phyloP scores from a whole-genome alignment of 805 yeast genomes.

The Starmerella floris region DNA sequence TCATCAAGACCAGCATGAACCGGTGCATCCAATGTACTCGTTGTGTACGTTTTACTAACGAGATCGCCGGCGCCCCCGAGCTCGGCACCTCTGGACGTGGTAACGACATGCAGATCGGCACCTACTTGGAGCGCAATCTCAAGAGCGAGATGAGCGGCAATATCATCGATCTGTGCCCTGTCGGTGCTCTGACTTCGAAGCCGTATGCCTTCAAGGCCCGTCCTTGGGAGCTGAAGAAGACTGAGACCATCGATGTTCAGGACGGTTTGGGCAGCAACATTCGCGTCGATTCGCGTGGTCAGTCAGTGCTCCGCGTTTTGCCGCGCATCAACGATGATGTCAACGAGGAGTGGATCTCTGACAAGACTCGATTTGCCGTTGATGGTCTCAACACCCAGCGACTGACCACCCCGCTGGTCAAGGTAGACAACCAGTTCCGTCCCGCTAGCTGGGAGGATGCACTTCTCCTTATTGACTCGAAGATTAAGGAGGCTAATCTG shows the following conservation, averaged over 20 bases:
- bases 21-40: constrained; percentile 87
- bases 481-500: constrained; percentile 43
- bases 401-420: constrained; percentile 65
- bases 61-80: constrained; percentile 86
- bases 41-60: constrained; percentile 80
- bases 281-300: constrained; percentile 76
- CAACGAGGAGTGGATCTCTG: constrained; percentile 86
- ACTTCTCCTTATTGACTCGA: constrained; percentile 51
- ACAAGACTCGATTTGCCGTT: constrained; percentile 71
- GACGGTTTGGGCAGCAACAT: constrained; percentile 75
- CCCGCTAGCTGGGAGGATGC: constrained; percentile 84
- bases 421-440: constrained; percentile 54
- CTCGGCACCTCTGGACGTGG: constrained; percentile 84
- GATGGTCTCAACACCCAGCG: constrained; percentile 82
- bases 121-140: constrained; percentile 71
- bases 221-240: constrained; percentile 86
- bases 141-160: constrained; percentile 79
- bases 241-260: constrained; percentile 72
- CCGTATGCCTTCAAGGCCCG: constrained; percentile 88
- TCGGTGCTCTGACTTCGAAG: constrained; percentile 79
- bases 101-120: constrained; percentile 83
- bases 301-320: constrained; percentile 73
- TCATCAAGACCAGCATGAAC: constrained; percentile 82
- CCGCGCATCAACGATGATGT: constrained; percentile 78
- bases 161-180: constrained; percentile 79